phyloP scores from a whole-genome alignment of 2,329 filamentous ascomycete genomes.

The Trichophyton rubrum region DNA sequence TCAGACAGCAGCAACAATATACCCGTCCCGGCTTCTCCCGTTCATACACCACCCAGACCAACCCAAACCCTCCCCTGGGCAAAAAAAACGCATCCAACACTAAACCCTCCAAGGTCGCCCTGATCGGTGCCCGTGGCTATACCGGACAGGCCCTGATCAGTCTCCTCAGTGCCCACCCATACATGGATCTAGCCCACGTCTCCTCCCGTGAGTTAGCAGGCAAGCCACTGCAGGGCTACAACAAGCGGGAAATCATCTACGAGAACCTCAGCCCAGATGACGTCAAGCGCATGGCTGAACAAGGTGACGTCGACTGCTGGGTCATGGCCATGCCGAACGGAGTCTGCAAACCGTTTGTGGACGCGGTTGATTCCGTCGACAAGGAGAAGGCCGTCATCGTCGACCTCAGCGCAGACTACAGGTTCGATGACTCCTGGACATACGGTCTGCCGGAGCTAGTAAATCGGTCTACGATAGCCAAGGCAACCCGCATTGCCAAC shows the following conservation, averaged over 20 bases:
- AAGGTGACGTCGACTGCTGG: constrained; percentile 84
- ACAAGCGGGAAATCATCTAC: constrained; percentile 82
- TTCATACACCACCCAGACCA: constrained; percentile 29
- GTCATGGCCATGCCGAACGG: constrained; percentile 95
- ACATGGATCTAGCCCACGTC: constrained; percentile 81
- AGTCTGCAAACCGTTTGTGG: constrained; percentile 85
- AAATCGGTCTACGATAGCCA: constrained; percentile 60
- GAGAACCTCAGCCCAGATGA: constrained; percentile 83
- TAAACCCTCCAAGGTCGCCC: constrained; percentile 63
- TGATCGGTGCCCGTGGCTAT: constrained; percentile 87
- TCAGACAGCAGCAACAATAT: constrained; percentile 15
- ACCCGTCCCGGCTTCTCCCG: constrained; percentile 20
- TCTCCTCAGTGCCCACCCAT: constrained; percentile 74
- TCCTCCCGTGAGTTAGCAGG: constrained; percentile 87
- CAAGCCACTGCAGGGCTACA: constrained; percentile 76
- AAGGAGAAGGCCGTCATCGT: constrained; percentile 64
- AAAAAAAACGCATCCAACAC: constrained; percentile 78
- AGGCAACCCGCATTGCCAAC: constrained; percentile 73
- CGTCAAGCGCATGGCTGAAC: constrained; percentile 68
- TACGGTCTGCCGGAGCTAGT: constrained; percentile 84
- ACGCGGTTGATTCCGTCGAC: constrained; percentile 65
- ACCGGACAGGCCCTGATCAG: constrained; percentile 84
- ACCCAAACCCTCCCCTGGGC: constrained; percentile 76
- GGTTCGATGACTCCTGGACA: constrained; percentile 74
- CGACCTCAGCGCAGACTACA: constrained; percentile 92